Evolutionary conservation across 2,329 filamentous ascomycete genomes (phyloP), one percentile per base, ranked within the genome.

Genomic region (Claviceps capensis): DNA sequence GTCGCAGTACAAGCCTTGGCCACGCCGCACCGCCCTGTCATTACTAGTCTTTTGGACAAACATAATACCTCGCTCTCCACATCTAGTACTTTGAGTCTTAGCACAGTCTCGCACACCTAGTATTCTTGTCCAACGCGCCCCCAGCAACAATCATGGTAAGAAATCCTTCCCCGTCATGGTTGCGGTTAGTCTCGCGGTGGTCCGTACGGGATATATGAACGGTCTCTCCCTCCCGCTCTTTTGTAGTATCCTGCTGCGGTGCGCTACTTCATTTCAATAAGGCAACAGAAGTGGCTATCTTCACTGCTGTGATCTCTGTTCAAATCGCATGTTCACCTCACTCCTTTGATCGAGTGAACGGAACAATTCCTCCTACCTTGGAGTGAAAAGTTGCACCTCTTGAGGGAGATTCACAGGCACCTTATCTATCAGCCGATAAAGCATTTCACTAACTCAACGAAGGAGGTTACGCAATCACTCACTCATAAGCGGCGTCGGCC

Each of bases 101-200:
- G 60, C 59, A 62, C 60, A 61, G 60, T 61, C 60, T 59, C 59
- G 60, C 61, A 59, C 60, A 58, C 58, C 56, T 48, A 34, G 17
- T 48, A 48, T 46, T 62, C 51, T 57, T 65, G 64, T 67, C 63
- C 61, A 62, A 64, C 66, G 63, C 63, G 66, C 62, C 63, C 65
- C 66, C 63, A 65, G 64, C 65, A 65, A 62, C 66, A 65, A 72
- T 65, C 63, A 75, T 76, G 73, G 73, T 76, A 74, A 75, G 73
- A 51, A 11, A 64, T 58, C 59, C 63, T 37, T 59, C 63, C 63
- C 63, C 61, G 63, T 59, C 61, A 67, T 30, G 30, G 41, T 46
- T 36, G n/a, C 42, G 37, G 59, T 61, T 63, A 62, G 64, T 60
- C 62, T 62, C 59, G 62, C 67, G 70, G 70, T 64, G 68, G 64